Evolutionary conservation across 805 yeast genomes (phyloP), one percentile per base, ranked within the genome.

Genomic region (Hanseniaspora occidentalis): DNA sequence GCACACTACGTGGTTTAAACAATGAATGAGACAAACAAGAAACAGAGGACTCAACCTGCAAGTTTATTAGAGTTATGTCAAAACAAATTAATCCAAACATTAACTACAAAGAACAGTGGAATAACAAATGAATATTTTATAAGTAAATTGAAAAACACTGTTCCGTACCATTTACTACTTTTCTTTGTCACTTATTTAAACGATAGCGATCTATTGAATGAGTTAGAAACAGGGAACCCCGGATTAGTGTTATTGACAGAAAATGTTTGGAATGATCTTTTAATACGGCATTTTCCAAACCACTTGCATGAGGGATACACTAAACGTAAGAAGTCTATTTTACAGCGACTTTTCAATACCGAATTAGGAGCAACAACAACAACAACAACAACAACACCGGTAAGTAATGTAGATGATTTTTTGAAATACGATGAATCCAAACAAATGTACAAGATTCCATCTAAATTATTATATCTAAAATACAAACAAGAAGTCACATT

Each of bases 211-310:
- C 13, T 29, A 29, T 3, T 29, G 4, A 18, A 29, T n/a, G 17
- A 29, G 8, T 29, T 29, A 29, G 33, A 29, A 14, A n/a, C 8
- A 4, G 18, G 16, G 18, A 29, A 29, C 18, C 33, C 33, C 8
- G 18, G 18, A 4, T 8, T 29, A 10, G 18, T 29, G 3, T 29
- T 14, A 4, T 9, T 29, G 18, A 29, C 33, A 5, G 66, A 62
- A 36, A 57, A 56, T 9, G 42, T 61, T 2, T 65, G 70, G 70
- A 41, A 41, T 3, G 41, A 46, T 2, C 42, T 60, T 18, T 36
- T 65, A 6, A 50, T 48, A 36, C 50, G 45, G 29, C 62, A 65
- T 18, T 65, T 58, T 43, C 64, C 67, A 1, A 53, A 53, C n/a
- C 53, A 58, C 47, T 50, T 56, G 4, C 57, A 50, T 23, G 60